Base-by-base conservation (phyloP, 202 grass and related monocot genomes). In the Bolboschoenoplectus hybrid region DNA sequence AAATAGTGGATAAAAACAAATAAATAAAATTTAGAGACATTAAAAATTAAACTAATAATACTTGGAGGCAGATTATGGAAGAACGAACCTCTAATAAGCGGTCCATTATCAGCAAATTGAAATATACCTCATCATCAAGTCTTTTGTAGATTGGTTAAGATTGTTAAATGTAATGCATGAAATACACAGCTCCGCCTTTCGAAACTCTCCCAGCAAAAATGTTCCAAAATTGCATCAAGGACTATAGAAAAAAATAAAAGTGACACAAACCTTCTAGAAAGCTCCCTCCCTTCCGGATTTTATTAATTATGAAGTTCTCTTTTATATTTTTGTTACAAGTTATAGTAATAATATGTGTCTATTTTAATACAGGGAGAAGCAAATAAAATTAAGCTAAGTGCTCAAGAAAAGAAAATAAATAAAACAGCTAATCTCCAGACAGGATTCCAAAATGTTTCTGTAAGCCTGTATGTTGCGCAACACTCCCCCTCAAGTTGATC, bases 41-140 rank as follows among this genome's bases (percentile, higher is more conserved):
- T 38, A 67, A 68, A 51, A 83, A 9, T 58, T 26, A 11, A 39
- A 83, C 80, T 57, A 6, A 9, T 32, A 20, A 83, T 84, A 93
- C 91, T 84, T 93, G 93, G 14, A 96, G 91, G 79, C 93, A 93
- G 82, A 96, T 96, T 68, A 96, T 93, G 83, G 93, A 93, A 76
- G 93, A 93, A 51, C 81, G 34, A 44, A 87, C 93, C 8, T 68
- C 84, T 50, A 96, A 89, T 72, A 96, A 90, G 9, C 93, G 89
- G 46, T 93, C 93, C 16, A 96, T 96, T 77, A 96, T 84, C 3
- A 16, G 4, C 4, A 19, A 51, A 82, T 81, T 43, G 44, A 63
- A 16, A 40, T n/a, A 5, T 55, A 91, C 89, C 89, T 91, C 89
- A 7, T 87, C 36, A 72, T 78, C 69, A 84, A 91, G 76, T 67